Percentiles rank a stretch among this genome's conserved stretches.
These are phyloP conservation scores for Paragyromitra xinjiangensis DNA, from an alignment of 495 filamentous ascomycete genomes.

Conservation along the genomic window DNA sequence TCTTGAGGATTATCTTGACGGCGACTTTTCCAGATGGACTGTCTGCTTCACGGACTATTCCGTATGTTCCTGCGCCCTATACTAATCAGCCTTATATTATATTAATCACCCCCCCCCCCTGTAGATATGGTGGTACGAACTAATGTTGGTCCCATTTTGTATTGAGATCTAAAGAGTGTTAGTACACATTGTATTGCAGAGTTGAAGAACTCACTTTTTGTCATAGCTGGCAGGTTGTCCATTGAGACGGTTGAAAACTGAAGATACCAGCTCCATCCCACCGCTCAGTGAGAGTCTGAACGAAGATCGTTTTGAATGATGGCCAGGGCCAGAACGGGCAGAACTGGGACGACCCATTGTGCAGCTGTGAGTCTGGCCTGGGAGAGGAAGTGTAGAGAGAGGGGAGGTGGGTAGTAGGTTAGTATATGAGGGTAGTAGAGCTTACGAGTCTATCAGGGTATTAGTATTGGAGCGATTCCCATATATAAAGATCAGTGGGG, in stretches of 20 bases:
- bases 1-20: slow-evolving; percentile 99
- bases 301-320: slow-evolving; percentile 30
- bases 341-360: slow-evolving; percentile 9
- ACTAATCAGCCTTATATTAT: neutral
- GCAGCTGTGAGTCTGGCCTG: neutral
- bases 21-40: slow-evolving; percentile 84
- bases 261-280: slow-evolving; percentile 68
- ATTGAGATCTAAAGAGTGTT: slow-evolving; percentile 70
- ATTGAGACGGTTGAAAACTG: slow-evolving; percentile 94
- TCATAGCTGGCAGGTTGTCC: slow-evolving; percentile 98
- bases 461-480: neutral
- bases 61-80: slow-evolving; percentile 91
- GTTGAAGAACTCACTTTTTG: slow-evolving; percentile 74
- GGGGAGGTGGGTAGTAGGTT: neutral
- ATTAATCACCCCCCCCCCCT: neutral
- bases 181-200: neutral
- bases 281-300: slow-evolving; percentile 41
- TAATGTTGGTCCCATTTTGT: slow-evolving; percentile 91
- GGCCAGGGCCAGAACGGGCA: slow-evolving; percentile 1
- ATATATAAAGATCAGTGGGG: neutral
- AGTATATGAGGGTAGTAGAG: neutral
- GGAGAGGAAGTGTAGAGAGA: neutral
- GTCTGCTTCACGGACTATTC: slow-evolving; percentile 95
- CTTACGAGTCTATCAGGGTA: neutral
- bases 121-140: slow-evolving; percentile 30